Base-by-base conservation (phyloP, 1,139 yeast species). In the Sugiyamaella castrensis region DNA sequence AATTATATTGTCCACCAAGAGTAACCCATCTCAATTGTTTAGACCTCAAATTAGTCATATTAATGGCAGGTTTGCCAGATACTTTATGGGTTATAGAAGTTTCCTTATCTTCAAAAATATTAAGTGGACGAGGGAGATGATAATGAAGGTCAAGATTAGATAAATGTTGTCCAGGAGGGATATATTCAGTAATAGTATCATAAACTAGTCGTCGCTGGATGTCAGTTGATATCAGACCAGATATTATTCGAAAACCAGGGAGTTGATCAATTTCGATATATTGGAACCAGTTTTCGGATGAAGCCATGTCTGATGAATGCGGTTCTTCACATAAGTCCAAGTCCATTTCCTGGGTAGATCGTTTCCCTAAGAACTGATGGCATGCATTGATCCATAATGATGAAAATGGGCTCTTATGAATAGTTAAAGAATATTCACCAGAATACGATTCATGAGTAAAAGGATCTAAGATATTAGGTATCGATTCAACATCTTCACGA, bases 1-100 rank as follows among this genome's bases (percentile, higher is more conserved):
- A 72, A 54, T 72, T 65, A 56, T 72, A 72, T 53, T 72, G 76
- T 5, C 76, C 76, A 1, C 76, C 76, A 4, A 72, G 64, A 0
- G 76, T 72, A 37, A 72, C 69, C 76, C 76, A 72, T 12, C 76
- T 65, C 28, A 72, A 61, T 52, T 65, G 60, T 37, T 59, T 60
- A 38, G 53, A 51, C 16, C 66, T 54, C 13, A 63, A 52, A 27
- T 53, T 44, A 10, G 43, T 46, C 46, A 54, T 39, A 15, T 58
- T 38, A 19, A 59, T 44, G 6, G 54, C 26, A 9, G 47, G 42
- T 37, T 57, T 57, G 13, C 40, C 41, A 5, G 45, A 40, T 8
- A 43, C 45, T 32, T 46, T 47, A 43, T 57, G 57, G 32, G 47
- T 32, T 12, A 56, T 39, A 8, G 35, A 16, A 10, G 26, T 34